phyloP scores from a whole-genome alignment of 1,284 basidiomycete species.

The Volvariella surrecta region DNA sequence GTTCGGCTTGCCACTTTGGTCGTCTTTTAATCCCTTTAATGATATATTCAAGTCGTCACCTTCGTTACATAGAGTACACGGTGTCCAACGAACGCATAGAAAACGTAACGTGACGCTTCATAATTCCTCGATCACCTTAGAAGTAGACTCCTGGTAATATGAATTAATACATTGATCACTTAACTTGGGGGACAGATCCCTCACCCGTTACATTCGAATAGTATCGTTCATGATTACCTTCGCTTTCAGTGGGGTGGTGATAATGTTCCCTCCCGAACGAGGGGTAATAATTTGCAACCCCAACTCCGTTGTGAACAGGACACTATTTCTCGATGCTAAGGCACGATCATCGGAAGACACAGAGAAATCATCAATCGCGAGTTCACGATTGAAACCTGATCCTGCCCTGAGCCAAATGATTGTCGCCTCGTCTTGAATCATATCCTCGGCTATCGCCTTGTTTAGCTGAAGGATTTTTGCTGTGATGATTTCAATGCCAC shows the following conservation, averaged over 20 bases:
- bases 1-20: no score
- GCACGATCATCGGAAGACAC: slow-evolving; percentile 26
- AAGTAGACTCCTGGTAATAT: no score
- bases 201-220: no score
- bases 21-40: no score
- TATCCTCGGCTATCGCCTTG: slow-evolving; percentile 40
- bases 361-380: slow-evolving; percentile 25
- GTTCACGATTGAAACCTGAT: slow-evolving; percentile 18
- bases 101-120: no score
- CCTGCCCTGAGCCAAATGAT: slow-evolving; percentile 22
- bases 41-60: no score
- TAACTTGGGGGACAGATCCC: no score
- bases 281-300: slow-evolving; percentile 27
- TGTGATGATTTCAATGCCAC: slow-evolving; percentile 31
- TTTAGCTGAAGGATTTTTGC: slow-evolving; percentile 34
- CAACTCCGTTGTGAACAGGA: slow-evolving; percentile 34
- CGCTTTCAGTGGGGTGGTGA: slow-evolving; percentile 23
- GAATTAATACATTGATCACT: no score
- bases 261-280: slow-evolving; percentile 20
- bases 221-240: slow-evolving; percentile 23
- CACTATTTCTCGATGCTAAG: slow-evolving; percentile 14
- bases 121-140: no score
- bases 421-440: slow-evolving; percentile 41
- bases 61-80: no score
- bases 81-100: no score